Conservation (phyloP, 2,329 filamentous ascomycete genomes). For the Cladosporium phlei region DNA sequence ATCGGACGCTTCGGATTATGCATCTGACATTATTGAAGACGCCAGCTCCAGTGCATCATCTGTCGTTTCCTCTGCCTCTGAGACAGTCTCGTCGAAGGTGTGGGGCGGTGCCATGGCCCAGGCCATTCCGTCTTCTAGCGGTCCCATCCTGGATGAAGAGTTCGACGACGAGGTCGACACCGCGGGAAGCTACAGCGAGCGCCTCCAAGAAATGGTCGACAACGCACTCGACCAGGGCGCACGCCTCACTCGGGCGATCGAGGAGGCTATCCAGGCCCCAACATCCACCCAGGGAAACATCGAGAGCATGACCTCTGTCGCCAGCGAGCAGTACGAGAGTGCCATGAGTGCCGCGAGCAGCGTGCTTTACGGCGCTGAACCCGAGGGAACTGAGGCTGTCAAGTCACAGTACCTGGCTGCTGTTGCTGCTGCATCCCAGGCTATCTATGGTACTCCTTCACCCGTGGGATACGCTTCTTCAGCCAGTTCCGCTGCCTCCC, state of each 20-base stretch:
- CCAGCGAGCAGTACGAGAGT: slow-evolving; percentile 53
- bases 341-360: slow-evolving; percentile 55
- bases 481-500: slow-evolving; percentile 45
- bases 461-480: slow-evolving; percentile 38
- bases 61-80: slow-evolving; percentile 15
- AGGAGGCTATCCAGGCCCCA: slow-evolving; percentile 48
- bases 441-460: slow-evolving; percentile 50
- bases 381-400: slow-evolving; percentile 47
- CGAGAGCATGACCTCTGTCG: slow-evolving; percentile 42
- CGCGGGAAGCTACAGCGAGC: not conserved
- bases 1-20: slow-evolving; percentile 22
- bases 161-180: slow-evolving; percentile 34
- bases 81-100: slow-evolving; percentile 39
- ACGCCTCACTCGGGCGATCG: slow-evolving; percentile 52
- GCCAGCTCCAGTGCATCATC: slow-evolving; percentile 25
- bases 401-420: slow-evolving; percentile 53
- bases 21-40: slow-evolving; percentile 17
- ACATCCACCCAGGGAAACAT: slow-evolving; percentile 43
- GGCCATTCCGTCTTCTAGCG: slow-evolving; percentile 43
- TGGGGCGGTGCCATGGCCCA: slow-evolving; percentile 53
- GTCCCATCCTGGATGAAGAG: slow-evolving; percentile 47
- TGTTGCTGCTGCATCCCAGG: slow-evolving; percentile 55
- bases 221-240: slow-evolving; percentile 3
- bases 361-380: slow-evolving; percentile 44
- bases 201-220: slow-evolving; percentile 1